These are phyloP conservation scores for Solanum corneliomulleri DNA, from an alignment of 257 asterid species.

Conservation along the genomic window DNA sequence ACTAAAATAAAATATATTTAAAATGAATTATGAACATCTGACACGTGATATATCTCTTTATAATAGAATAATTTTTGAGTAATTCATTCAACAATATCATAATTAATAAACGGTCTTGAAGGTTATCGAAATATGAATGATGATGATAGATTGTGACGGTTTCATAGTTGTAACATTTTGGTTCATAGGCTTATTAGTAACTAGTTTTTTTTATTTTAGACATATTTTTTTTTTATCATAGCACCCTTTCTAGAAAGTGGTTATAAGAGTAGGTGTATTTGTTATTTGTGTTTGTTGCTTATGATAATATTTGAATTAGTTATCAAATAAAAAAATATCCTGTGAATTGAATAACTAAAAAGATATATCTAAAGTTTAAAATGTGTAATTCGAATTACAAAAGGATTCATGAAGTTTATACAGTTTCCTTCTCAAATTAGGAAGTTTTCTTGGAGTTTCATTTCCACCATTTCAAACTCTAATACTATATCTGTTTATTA, in stretches of 20 bases:
- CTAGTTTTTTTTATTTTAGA: background rate
- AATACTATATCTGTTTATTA: no score
- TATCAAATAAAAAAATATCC: no score
- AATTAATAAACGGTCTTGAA: no score
- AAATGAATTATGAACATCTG: background rate
- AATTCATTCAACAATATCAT: background rate
- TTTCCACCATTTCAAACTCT: background rate
- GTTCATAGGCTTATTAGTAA: background rate
- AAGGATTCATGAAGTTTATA: background rate
- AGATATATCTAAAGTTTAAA: no score
- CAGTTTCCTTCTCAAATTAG: background rate
- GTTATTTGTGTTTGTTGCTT: background rate
- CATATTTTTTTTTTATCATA: no score
- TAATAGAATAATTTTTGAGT: background rate
- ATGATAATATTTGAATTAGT: background rate
- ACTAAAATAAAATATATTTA: background rate
- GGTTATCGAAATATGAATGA: no score
- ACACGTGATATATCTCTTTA: no score
- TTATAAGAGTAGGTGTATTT: background rate
- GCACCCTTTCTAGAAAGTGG: background rate
- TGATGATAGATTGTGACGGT: no score
- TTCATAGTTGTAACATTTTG: background rate
- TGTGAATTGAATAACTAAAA: no score
- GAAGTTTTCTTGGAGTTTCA: background rate
- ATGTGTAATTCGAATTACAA: background rate